Base-by-base conservation (phyloP, 2,329 filamentous ascomycete species). In the Xylariaceae sp. region DNA sequence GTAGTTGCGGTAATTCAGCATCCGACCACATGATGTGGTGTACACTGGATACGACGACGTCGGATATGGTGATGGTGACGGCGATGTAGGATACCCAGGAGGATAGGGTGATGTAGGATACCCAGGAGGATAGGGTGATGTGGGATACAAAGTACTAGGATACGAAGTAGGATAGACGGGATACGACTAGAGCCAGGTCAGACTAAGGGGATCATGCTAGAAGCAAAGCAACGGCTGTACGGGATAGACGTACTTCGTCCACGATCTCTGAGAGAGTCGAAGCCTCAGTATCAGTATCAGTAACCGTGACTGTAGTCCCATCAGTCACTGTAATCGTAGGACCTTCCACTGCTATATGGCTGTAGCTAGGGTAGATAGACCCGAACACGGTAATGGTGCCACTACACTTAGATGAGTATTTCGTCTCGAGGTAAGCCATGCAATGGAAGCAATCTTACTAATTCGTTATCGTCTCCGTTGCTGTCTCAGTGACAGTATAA, bases 381-480 rank as follows among this genome's bases (percentile, higher is more conserved):
- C 56, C 48, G 48, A 62, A 65, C 30, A 65, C 48, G 8, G 67
- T 69, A 10, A 64, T 63, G n/a, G 57, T 56, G 9, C 55, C 63
- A 53, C 67, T 69, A 48, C 53, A 17, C 11, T 15, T 18, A 30
- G 7, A 42, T 63, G 17, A 63, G 59, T n/a, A 55, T 53, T 3
- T 57, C 15, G 17, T 44, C 35, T 54, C 9, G 18, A 53, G 44
- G 11, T 35, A 64, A 62, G 53, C 47, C 56, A 61, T 55, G 56
- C 13, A 56, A 45, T 13, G 58, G 58, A 23, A 54, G 57, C 2
- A n/a, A 23, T 53, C 64, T 52, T 65, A 65, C 57, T 58, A 67
- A 47, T 58, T 61, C 23, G 63, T 66, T 44, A 62, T 58, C 10
- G 62, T 65, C 54, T 65, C 55, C 6, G 66, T 70, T 53, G 67